These are phyloP conservation scores for Alternaria dauci DNA, from an alignment of 2,329 filamentous ascomycete species.

Conservation along the genomic window DNA sequence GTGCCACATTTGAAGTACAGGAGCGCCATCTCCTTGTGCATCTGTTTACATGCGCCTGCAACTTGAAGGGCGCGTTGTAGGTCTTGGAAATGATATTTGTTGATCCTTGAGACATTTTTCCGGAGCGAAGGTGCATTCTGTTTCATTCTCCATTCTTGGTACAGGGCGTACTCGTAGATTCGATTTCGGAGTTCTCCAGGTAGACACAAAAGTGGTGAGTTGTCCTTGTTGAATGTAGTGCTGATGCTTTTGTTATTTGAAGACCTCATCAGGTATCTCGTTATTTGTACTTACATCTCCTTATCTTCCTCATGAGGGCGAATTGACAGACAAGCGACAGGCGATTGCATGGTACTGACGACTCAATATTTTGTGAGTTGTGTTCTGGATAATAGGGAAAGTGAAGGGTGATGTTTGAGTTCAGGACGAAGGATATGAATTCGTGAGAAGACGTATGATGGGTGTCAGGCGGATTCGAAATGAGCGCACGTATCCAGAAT, in stretches of 20 bases:
- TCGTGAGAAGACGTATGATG: too few relatives aligned
- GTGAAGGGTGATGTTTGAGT: too few relatives aligned
- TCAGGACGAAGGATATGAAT: too few relatives aligned
- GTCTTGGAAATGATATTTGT: background rate
- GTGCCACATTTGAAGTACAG: background rate
- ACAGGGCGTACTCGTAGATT: conserved; percentile 18
- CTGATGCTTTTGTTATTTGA: background rate
- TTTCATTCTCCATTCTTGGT: background rate
- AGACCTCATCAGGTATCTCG: background rate
- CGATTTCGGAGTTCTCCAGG: conserved; percentile 17
- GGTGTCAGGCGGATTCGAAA: too few relatives aligned
- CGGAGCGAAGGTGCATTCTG: background rate
- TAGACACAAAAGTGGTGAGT: conserved; percentile 23
- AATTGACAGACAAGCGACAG: background rate
- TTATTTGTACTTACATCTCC: background rate
- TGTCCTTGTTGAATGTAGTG: background rate
- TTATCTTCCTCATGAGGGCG: background rate
- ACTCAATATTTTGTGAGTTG: background rate
- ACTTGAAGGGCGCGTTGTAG: background rate
- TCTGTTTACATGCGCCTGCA: background rate
- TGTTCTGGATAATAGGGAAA: too few relatives aligned
- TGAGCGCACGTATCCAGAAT: background rate
- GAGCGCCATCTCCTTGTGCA: background rate
- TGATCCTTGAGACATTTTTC: background rate
- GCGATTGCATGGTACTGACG: background rate